Conservation (phyloP, 768 basidiomycete species). For the Termitomyces sp. region DNA sequence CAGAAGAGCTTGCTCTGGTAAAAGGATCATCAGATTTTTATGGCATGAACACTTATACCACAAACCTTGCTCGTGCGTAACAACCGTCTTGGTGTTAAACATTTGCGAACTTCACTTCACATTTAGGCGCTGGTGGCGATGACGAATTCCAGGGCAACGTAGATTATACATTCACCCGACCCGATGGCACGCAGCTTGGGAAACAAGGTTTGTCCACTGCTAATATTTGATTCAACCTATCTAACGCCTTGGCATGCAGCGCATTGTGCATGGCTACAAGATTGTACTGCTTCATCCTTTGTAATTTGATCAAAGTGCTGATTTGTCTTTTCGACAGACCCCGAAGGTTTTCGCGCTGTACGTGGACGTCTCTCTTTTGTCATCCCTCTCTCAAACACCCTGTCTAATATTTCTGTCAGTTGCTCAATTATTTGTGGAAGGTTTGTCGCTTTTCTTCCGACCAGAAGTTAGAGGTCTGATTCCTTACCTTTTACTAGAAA, state of each 20-base stretch:
- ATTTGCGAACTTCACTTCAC: background rate
- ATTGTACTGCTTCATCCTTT: constrained; percentile 29
- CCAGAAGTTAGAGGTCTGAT: background rate
- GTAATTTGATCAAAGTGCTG: background rate
- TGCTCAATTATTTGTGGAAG: constrained; percentile 69
- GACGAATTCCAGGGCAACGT: constrained; percentile 61
- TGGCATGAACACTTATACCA: constrained; percentile 70
- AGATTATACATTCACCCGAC: constrained; percentile 55
- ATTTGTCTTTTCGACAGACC: constrained; percentile 33
- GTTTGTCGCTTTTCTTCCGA: constrained; percentile 21
- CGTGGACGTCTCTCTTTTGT: constrained; percentile 10
- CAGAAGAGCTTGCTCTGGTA: constrained; percentile 50
- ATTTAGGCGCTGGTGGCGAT: constrained; percentile 48
- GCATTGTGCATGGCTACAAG: constrained; percentile 62
- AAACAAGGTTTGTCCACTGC: constrained; percentile 40
- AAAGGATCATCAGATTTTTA: constrained; percentile 67
- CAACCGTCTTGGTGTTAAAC: background rate
- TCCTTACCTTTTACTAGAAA: constrained; percentile 22
- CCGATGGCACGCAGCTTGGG: constrained; percentile 60
- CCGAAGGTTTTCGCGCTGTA: constrained; percentile 61
- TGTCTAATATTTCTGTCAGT: constrained; percentile 18
- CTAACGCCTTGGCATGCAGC: constrained; percentile 24
- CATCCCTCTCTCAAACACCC: background rate
- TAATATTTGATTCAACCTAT: background rate
- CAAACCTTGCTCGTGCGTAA: constrained; percentile 50